These are phyloP conservation scores for Candida sanyaensis DNA, from an alignment of 1,139 yeast genomes.

Conservation along the genomic window DNA sequence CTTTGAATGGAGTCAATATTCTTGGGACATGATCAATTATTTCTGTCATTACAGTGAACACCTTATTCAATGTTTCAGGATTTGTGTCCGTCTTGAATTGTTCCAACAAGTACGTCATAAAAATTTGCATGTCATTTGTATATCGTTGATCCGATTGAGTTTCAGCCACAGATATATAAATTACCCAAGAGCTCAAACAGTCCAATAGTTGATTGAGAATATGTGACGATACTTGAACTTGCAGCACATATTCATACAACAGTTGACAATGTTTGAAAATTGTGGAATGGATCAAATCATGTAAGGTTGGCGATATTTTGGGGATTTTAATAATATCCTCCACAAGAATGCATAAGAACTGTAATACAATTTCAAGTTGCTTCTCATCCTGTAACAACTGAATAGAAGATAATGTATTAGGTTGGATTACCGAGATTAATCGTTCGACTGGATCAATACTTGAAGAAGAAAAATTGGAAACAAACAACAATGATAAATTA, in stretches of 20 bases:
- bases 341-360: slow-evolving; percentile 51
- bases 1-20: slow-evolving; percentile 32
- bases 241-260: slow-evolving; percentile 10
- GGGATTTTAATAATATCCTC: slow-evolving; percentile 53
- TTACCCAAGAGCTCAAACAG: slow-evolving; percentile 36
- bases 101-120: slow-evolving; percentile 20
- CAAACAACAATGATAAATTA: slow-evolving; percentile 54
- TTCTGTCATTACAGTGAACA: slow-evolving; percentile 44
- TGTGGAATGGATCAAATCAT: slow-evolving; percentile 14
- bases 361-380: slow-evolving; percentile 16
- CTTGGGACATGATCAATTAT: slow-evolving; percentile 48
- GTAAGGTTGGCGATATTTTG: slow-evolving; percentile 18
- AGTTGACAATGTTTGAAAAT: slow-evolving; percentile 10
- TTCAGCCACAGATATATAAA: slow-evolving; percentile 36
- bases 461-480: slow-evolving; percentile 26
- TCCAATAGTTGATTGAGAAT: slow-evolving; percentile 24
- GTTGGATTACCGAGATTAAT: slow-evolving; percentile 1
- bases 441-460: slow-evolving; percentile 12
- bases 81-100: slow-evolving; percentile 19
- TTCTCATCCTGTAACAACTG: slow-evolving; percentile 1
- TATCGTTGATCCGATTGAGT: slow-evolving; percentile 37
- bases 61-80: slow-evolving; percentile 26
- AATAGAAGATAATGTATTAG: not conserved
- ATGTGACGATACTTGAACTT: slow-evolving; percentile 2
- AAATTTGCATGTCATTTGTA: slow-evolving; percentile 18